phyloP scores from a whole-genome alignment of 139 green algal species.

The Coccomyxa sp. region DNA sequence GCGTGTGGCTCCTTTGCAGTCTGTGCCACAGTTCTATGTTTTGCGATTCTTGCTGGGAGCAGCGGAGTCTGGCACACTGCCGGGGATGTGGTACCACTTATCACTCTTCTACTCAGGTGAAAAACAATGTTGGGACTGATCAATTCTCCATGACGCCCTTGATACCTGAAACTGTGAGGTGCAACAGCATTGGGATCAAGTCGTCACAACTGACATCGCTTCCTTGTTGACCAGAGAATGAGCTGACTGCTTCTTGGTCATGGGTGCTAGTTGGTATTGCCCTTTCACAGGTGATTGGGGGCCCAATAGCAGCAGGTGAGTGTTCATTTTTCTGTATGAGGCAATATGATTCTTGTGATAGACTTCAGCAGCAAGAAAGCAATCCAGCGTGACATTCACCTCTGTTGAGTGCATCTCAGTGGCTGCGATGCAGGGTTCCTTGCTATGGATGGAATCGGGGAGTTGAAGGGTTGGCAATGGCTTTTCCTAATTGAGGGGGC shows the following conservation, averaged over 20 bases:
- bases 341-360: too few relatives aligned
- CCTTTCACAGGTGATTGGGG: constrained; percentile 34
- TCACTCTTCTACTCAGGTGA: background rate
- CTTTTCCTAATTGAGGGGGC: constrained; percentile 62
- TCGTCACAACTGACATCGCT: too few relatives aligned
- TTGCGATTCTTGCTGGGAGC: constrained; percentile 59
- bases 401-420: background rate
- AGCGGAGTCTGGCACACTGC: background rate
- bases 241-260: background rate
- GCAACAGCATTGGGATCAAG: background rate
- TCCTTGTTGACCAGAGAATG: background rate
- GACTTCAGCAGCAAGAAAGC: too few relatives aligned
- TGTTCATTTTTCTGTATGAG: background rate
- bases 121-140: background rate
- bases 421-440: constrained; percentile 24
- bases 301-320: constrained; percentile 52
- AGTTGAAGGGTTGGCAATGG: constrained; percentile 61
- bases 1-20: background rate
- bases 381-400: too few relatives aligned
- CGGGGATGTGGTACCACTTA: background rate
- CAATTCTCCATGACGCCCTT: background rate
- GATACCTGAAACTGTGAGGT: background rate
- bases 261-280: background rate
- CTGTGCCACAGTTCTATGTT: constrained; percentile 32
- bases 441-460: constrained; percentile 41